A percentile compares a stretch with the other conserved stretches of the same genome.
Evolutionary conservation across 2,329 filamentous ascomycete species (phyloP).

Genomic region (Pseudonectria foliicola): DNA sequence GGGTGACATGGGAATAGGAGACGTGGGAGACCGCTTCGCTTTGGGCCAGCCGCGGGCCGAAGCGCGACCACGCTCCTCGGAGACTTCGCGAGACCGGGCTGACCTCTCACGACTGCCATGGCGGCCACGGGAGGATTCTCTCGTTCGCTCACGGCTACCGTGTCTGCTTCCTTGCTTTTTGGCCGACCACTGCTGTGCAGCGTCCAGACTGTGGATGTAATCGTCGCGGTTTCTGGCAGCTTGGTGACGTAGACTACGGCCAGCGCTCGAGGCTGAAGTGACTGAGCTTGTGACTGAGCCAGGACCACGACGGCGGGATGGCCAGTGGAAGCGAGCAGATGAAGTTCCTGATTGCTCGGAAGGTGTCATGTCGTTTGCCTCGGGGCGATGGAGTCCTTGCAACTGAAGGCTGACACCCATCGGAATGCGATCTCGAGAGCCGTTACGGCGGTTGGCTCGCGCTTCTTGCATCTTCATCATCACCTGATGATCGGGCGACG

Average conservation of each 20-base stretch:
- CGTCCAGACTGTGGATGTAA: constrained; percentile 80
- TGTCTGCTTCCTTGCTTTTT: constrained; percentile 49
- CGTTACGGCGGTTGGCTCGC: constrained; percentile 53
- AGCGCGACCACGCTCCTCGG: constrained; percentile 64
- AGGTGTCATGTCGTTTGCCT: constrained; percentile 47
- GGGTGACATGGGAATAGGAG: constrained; percentile 88
- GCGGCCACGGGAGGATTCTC: constrained; percentile 37
- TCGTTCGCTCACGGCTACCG: constrained; percentile 40
- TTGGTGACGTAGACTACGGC: constrained; percentile 42
- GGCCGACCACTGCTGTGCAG: constrained; percentile 60
- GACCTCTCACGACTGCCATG: constrained; percentile 43
- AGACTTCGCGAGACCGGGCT: constrained; percentile 51
- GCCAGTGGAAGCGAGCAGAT: constrained; percentile 49
- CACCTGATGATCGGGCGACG: constrained; percentile 55
- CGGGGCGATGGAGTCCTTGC: constrained; percentile 45
- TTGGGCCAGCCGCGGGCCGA: constrained; percentile 59
- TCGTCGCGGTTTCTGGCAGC: constrained; percentile 61
- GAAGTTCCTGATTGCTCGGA: constrained; percentile 49
- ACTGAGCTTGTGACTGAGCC: constrained; percentile 52
- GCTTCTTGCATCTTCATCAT: constrained; percentile 54
- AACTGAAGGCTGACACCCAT: constrained; percentile 61
- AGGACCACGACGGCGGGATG: constrained; percentile 44
- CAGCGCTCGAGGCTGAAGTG: constrained; percentile 47
- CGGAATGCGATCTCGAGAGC: constrained; percentile 73
- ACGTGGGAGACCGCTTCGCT: constrained; percentile 82